A percentile compares a stretch with the other conserved stretches of the same genome.
Conservation (phyloP, 176 grass and related monocot genomes). For the Elaeis guineensis region DNA sequence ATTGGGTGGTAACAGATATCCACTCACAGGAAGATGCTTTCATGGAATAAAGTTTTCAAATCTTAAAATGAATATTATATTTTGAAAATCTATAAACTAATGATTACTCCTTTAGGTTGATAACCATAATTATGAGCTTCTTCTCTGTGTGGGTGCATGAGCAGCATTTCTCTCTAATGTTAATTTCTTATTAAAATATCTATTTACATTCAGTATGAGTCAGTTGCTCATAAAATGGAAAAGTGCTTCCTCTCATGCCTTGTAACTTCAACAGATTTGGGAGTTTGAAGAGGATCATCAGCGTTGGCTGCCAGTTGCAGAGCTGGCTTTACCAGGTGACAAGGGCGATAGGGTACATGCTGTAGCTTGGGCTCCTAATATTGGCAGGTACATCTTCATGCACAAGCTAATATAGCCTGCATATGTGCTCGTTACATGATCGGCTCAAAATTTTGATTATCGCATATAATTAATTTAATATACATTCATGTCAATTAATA, state of each 20-base stretch:
- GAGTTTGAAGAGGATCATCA: constrained; percentile 87
- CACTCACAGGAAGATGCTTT: no score
- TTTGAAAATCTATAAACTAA: no score
- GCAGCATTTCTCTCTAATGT: no score
- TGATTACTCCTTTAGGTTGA: no score
- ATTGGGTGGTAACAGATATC: no score
- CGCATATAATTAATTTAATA: no score
- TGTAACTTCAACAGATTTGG: constrained; percentile 62
- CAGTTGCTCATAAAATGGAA: not conserved
- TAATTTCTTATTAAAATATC: not conserved
- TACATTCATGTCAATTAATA: no score
- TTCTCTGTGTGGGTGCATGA: no score
- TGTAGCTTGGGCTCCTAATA: constrained; percentile 92
- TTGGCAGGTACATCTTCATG: constrained; percentile 52
- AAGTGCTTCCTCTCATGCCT: constrained; percentile 9
- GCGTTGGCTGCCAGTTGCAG: constrained; percentile 71
- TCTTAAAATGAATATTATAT: no score
- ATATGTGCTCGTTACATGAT: not conserved
- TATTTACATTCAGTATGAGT: not conserved
- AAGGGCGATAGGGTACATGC: constrained; percentile 58
- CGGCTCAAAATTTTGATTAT: no score
- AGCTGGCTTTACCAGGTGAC: constrained; percentile 59
- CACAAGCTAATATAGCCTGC: not conserved
- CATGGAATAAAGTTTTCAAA: no score
- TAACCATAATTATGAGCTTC: no score